Evolutionary conservation across 495 filamentous ascomycete species (phyloP).

Genomic region (Penicillium mononematosum): DNA sequence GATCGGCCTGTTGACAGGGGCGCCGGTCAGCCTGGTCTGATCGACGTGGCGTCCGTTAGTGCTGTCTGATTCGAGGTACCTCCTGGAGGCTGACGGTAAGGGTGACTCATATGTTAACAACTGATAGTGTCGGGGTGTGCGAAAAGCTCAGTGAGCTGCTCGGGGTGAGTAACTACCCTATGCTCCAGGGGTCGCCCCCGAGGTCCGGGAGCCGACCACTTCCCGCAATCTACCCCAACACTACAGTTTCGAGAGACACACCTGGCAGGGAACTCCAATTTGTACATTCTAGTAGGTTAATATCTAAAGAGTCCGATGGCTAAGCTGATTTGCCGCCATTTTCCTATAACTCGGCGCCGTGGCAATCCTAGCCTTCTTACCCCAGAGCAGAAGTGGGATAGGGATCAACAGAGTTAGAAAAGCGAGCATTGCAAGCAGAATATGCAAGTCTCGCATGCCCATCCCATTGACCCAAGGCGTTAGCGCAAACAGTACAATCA

Average conservation of each 20-base stretch:
- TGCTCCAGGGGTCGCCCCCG: too few relatives aligned
- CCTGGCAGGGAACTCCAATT: not conserved
- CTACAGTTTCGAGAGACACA: not conserved
- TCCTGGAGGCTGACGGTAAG: too few relatives aligned
- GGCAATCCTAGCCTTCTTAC: conserved; percentile 23
- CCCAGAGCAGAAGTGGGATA: conserved; percentile 25
- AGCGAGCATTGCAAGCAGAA: conserved; percentile 20
- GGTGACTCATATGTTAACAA: too few relatives aligned
- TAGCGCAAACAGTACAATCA: conserved; percentile 34
- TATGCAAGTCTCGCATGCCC: conserved; percentile 35
- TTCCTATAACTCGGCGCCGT: conserved; percentile 22
- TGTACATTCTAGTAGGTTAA: not conserved
- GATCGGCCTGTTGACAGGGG: too few relatives aligned
- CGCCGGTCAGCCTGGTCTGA: too few relatives aligned
- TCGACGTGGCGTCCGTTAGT: too few relatives aligned
- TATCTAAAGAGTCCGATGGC: conserved; percentile 22
- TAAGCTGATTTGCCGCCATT: conserved; percentile 25
- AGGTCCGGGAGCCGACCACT: too few relatives aligned
- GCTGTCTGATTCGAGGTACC: too few relatives aligned
- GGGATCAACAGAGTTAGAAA: conserved; percentile 24
- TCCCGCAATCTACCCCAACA: too few relatives aligned
- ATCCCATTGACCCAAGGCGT: conserved; percentile 38
- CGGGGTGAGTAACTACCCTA: too few relatives aligned
- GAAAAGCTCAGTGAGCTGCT: too few relatives aligned
- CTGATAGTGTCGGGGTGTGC: too few relatives aligned